Evolutionary conservation across 495 filamentous ascomycete genomes (phyloP).

Genomic region (Penicillium cinerascens): DNA sequence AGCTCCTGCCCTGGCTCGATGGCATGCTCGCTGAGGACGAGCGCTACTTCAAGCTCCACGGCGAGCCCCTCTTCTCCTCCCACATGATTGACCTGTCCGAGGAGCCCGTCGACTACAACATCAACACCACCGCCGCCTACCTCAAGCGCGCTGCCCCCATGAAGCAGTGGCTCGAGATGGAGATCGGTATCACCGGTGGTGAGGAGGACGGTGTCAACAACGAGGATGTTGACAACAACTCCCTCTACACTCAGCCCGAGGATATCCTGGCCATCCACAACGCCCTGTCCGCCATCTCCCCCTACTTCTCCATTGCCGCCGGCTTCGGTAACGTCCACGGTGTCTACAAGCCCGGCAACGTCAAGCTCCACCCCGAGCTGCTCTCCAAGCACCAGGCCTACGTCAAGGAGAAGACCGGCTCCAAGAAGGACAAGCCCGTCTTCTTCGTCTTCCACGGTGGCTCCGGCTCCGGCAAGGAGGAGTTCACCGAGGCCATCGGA

Average conservation of each 20-base stretch:
- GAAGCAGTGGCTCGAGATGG: slow-evolving; percentile 99
- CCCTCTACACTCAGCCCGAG: slow-evolving; percentile 96
- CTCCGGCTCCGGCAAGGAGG: slow-evolving; percentile 81
- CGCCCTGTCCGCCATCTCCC: slow-evolving; percentile 73
- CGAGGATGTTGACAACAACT: slow-evolving; percentile 83
- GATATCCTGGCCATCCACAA: slow-evolving; percentile 89
- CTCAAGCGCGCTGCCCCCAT: slow-evolving; percentile 85
- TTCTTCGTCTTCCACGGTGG: slow-evolving; percentile 99
- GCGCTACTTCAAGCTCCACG: slow-evolving; percentile 85
- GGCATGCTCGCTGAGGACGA: slow-evolving; percentile 93
- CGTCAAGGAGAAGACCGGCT: slow-evolving; percentile 68
- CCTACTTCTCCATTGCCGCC: slow-evolving; percentile 96
- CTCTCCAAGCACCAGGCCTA: slow-evolving; percentile 91
- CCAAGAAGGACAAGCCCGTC: slow-evolving; percentile 79
- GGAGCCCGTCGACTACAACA: slow-evolving; percentile 85
- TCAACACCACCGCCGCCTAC: slow-evolving; percentile 84
- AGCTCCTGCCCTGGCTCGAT: slow-evolving; percentile 92
- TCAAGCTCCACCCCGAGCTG: slow-evolving; percentile 90
- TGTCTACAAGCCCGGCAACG: slow-evolving; percentile 98
- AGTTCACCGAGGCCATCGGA: slow-evolving; percentile 81
- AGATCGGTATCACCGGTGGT: slow-evolving; percentile 92
- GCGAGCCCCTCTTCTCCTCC: slow-evolving; percentile 86
- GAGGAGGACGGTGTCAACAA: slow-evolving; percentile 85
- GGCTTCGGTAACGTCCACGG: slow-evolving; percentile 99
- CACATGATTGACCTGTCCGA: slow-evolving; percentile 98